Evolutionary conservation across 1,284 basidiomycete genomes (phyloP).

Genomic region (Heterobasidion parviporum): DNA sequence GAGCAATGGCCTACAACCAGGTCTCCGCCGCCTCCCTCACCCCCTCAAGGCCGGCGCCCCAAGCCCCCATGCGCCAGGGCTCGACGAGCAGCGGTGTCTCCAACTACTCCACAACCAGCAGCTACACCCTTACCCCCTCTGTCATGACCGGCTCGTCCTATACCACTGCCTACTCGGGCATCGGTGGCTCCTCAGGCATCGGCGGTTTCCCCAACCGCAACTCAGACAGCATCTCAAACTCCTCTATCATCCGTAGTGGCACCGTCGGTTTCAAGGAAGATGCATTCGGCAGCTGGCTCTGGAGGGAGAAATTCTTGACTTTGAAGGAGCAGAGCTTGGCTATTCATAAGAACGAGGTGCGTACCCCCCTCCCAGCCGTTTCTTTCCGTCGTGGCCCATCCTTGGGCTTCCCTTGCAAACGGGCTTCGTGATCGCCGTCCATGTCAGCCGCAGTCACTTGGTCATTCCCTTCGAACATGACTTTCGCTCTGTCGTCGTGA

Average conservation of each 20-base stretch:
- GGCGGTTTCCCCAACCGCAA: constrained; percentile 66
- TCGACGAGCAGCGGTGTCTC: constrained; percentile 29
- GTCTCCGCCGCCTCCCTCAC: constrained; percentile 41
- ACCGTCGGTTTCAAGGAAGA: constrained; percentile 83
- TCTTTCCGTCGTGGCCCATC: too few species aligned
- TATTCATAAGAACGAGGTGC: constrained; percentile 90
- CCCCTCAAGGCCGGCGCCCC: constrained; percentile 57
- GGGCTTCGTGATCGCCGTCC: too few species aligned
- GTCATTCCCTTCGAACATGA: too few species aligned
- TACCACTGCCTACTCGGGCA: constrained; percentile 2
- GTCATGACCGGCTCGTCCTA: neutral
- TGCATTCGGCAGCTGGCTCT: constrained; percentile 85
- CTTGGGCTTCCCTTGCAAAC: too few species aligned
- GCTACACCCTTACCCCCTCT: constrained; percentile 15
- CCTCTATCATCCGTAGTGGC: constrained; percentile 56
- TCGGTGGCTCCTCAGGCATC: constrained; percentile 25
- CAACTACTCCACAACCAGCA: constrained; percentile 42
- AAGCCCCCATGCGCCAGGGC: constrained; percentile 43
- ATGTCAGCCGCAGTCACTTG: too few species aligned
- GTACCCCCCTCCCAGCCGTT: constrained; percentile 16
- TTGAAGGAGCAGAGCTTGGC: constrained; percentile 76
- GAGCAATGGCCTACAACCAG: constrained; percentile 41
- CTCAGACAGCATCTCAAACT: constrained; percentile 23
- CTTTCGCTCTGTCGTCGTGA: neutral
- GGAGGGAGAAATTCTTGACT: constrained; percentile 88